phyloP scores from a whole-genome alignment of 495 filamentous ascomycete genomes.

The Xylaria palmicola region DNA sequence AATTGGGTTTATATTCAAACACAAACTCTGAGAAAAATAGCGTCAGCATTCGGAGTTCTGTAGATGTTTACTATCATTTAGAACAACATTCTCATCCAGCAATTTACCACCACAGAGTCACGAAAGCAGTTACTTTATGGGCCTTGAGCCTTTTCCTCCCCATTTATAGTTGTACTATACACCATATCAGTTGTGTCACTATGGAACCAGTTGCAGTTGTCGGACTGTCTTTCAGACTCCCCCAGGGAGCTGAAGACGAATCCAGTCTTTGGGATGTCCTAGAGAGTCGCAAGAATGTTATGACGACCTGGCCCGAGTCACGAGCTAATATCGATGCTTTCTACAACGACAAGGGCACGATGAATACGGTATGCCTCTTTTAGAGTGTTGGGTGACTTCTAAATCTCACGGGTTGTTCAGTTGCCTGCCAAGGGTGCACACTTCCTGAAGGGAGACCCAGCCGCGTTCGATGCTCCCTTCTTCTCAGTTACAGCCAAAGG shows the following conservation, averaged over 20 bases:
- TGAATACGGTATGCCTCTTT: neutral
- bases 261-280: slow-evolving; percentile 22
- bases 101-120: no score
- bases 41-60: no score
- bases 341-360: neutral
- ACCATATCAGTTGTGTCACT: neutral
- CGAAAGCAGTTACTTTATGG: no score
- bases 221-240: slow-evolving; percentile 25
- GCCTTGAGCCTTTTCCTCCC: no score
- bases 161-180: no score
- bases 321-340: slow-evolving; percentile 7
- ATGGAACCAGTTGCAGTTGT: slow-evolving; percentile 18
- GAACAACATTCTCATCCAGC: no score
- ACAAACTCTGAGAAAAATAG: no score
- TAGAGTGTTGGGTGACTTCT: no score
- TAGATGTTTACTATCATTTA: no score
- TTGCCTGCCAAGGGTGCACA: neutral
- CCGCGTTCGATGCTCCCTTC: neutral
- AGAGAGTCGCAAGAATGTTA: slow-evolving; percentile 13
- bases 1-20: no score
- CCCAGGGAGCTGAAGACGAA: slow-evolving; percentile 20
- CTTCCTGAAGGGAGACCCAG: neutral
- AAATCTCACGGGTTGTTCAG: no score
- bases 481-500: neutral
- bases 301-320: slow-evolving; percentile 22